phyloP scores from a whole-genome alignment of 2,329 filamentous ascomycete genomes.

The Trichophyton verrucosum region DNA sequence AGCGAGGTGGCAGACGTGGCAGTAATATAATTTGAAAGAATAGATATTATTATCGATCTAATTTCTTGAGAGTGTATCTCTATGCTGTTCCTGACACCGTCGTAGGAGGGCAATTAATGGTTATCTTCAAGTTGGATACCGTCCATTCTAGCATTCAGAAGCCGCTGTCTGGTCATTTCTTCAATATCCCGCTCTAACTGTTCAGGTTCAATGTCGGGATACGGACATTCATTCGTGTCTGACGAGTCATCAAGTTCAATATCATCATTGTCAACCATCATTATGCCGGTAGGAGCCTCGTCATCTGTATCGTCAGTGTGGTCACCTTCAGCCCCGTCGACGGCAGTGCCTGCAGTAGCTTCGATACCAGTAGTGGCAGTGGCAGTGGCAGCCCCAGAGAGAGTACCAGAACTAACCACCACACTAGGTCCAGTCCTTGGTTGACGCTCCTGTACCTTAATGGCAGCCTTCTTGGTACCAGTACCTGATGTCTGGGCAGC shows the following conservation, averaged over 20 bases:
- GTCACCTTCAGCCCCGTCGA: not conserved
- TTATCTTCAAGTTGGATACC: slow-evolving; percentile 11
- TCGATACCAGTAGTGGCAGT: not conserved
- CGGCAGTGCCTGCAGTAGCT: not conserved
- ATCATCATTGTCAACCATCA: not conserved
- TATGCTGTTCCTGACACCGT: not conserved
- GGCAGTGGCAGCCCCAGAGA: not conserved
- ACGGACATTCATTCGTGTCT: not conserved
- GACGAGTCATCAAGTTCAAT: not conserved
- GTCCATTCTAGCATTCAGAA: slow-evolving; percentile 14
- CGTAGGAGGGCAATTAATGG: not conserved
- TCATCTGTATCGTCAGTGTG: not conserved
- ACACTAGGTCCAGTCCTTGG: not conserved
- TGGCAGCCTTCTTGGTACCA: not conserved
- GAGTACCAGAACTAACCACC: not conserved
- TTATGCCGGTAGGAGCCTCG: not conserved
- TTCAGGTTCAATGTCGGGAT: slow-evolving; percentile 15
- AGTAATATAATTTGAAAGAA: not conserved
- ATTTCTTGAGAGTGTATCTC: not conserved
- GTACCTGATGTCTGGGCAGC: not conserved
- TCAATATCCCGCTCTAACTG: slow-evolving; percentile 21
- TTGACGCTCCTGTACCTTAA: not conserved
- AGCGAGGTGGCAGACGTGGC: not conserved
- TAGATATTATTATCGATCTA: not conserved
- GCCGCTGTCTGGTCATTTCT: slow-evolving; percentile 21